Conservation (phyloP, 208 protist genomes). For the Acanthamoeba royreba region DNA sequence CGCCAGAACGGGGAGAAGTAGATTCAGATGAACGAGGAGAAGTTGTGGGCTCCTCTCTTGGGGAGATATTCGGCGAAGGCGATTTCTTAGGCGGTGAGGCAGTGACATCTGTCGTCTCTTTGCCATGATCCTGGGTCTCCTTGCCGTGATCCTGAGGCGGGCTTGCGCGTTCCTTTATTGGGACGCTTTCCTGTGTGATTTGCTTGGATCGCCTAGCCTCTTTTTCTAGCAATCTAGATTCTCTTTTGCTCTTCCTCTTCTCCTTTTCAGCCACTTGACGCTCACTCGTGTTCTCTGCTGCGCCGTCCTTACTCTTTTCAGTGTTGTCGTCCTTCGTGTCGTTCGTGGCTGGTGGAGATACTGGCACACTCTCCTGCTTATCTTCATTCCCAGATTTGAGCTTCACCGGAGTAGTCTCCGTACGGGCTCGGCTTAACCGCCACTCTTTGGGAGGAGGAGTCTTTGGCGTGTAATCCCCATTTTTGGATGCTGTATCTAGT, state of each 20-base stretch:
- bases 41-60: too few species aligned
- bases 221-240: background rate
- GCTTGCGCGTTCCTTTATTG: background rate
- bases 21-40: too few species aligned
- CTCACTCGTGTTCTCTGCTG: too few species aligned
- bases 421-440: background rate
- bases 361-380: background rate
- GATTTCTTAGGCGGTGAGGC: too few species aligned
- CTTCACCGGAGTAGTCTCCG: background rate
- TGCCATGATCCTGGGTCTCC: too few species aligned
- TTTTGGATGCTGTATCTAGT: too few species aligned
- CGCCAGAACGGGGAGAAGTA: background rate
- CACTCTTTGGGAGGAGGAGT: background rate
- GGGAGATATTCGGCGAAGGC: too few species aligned
- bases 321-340: too few species aligned
- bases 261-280: background rate
- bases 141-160: background rate
- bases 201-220: background rate
- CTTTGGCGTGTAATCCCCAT: background rate
- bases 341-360: background rate
- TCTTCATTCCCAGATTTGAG: background rate
- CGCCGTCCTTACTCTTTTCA: too few species aligned
- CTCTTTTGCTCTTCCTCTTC: background rate
- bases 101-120: too few species aligned
- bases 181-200: background rate